Conservation (phyloP, 2,329 filamentous ascomycete species). For the Fusarium sp. region DNA sequence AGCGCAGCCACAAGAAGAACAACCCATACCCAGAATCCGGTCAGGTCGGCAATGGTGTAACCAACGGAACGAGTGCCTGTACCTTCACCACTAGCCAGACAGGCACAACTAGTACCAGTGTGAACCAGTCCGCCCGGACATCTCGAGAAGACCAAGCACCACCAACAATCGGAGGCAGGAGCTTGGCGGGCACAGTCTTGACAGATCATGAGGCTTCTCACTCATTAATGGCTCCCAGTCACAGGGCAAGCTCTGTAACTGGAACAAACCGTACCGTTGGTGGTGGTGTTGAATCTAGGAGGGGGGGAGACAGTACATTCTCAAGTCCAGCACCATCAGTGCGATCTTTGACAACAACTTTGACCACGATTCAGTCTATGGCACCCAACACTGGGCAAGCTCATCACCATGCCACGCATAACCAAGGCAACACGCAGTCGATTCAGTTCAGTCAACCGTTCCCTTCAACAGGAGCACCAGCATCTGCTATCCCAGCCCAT, state of each 20-base stretch:
- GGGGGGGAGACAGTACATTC: conserved; percentile 82
- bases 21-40: conserved; percentile 93
- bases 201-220: conserved; percentile 83
- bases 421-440: conserved; percentile 60
- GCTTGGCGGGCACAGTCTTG: conserved; percentile 82
- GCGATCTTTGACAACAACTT: conserved; percentile 83
- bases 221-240: conserved; percentile 82
- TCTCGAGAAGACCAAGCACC: conserved; percentile 71
- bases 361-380: conserved; percentile 87
- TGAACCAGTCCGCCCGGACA: conserved; percentile 70
- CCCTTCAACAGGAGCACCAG: conserved; percentile 71
- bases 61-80: conserved; percentile 61
- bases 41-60: conserved; percentile 57
- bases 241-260: conserved; percentile 73
- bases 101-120: conserved; percentile 65
- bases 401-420: conserved; percentile 53
- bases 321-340: conserved; percentile 86
- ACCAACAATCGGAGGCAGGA: conserved; percentile 75
- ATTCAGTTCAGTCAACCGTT: conserved; percentile 77
- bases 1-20: conserved; percentile 78
- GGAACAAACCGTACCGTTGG: conserved; percentile 80
- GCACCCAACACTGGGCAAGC: conserved; percentile 64
- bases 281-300: conserved; percentile 74
- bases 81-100: conserved; percentile 70
- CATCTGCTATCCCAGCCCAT: conserved; percentile 80